These are phyloP conservation scores for Saposhnikovia divaricata DNA, from an alignment of 129 eudicot genomes.

Conservation along the genomic window DNA sequence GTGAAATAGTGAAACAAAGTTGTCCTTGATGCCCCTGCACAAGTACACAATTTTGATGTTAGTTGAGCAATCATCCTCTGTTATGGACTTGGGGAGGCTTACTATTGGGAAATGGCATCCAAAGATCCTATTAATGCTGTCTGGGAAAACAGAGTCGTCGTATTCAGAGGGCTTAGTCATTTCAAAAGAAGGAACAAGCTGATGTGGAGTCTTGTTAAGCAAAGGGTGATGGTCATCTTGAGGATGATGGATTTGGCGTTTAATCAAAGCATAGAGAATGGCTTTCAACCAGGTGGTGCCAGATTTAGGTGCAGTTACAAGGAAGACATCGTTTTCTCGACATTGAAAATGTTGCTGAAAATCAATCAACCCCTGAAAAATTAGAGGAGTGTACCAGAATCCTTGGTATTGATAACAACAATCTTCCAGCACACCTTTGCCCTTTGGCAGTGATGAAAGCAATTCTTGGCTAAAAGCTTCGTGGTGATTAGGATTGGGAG, in stretches of 20 bases:
- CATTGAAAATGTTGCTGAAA: too few species aligned
- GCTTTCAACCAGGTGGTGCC: background rate
- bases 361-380: too few species aligned
- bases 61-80: background rate
- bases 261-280: background rate
- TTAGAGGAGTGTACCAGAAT: too few species aligned
- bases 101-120: slow-evolving; percentile 14
- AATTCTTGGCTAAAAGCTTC: too few species aligned
- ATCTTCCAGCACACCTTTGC: too few species aligned
- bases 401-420: too few species aligned
- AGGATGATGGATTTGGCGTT: background rate
- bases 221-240: slow-evolving; percentile 22
- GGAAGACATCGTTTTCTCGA: slow-evolving; percentile 8
- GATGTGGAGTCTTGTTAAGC: slow-evolving; percentile 10
- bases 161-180: background rate
- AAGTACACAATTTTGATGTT: slow-evolving; percentile 22
- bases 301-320: too few species aligned
- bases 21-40: slow-evolving; percentile 27
- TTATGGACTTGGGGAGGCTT: slow-evolving; percentile 13
- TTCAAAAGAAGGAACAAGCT: slow-evolving; percentile 29
- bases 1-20: slow-evolving; percentile 22
- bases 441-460: too few species aligned
- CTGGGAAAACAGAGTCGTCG: slow-evolving; percentile 7
- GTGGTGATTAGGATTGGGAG: too few species aligned
- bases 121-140: slow-evolving; percentile 19